These are phyloP conservation scores for Lipomyces spencermartinsiae DNA, from an alignment of 805 yeast genomes.

Conservation along the genomic window DNA sequence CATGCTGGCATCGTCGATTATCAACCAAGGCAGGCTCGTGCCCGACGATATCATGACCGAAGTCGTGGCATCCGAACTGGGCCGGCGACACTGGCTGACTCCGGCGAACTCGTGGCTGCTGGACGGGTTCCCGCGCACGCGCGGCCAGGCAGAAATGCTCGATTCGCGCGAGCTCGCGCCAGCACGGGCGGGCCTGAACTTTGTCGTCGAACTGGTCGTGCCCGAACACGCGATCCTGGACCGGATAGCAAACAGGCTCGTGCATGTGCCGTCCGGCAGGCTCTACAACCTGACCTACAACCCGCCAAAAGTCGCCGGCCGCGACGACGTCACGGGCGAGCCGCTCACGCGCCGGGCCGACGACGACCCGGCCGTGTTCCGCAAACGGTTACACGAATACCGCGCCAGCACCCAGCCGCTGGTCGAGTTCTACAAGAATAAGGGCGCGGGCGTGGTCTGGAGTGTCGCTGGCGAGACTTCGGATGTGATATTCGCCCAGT, in stretches of 20 bases:
- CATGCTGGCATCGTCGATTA: conserved; percentile 58
- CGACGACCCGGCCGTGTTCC: conserved; percentile 71
- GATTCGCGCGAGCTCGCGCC: conserved; percentile 52
- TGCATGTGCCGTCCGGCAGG: conserved; percentile 83
- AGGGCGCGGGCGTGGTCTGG: conserved; percentile 52
- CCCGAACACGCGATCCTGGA: conserved; percentile 83
- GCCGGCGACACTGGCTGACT: conserved; percentile 52
- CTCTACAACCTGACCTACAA: conserved; percentile 85
- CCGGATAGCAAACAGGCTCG: conserved; percentile 84
- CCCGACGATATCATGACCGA: conserved; percentile 75
- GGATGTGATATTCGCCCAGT: conserved; percentile 80
- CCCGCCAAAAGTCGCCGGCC: conserved; percentile 83
- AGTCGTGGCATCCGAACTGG: conserved; percentile 60
- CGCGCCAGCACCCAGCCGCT: conserved; percentile 66
- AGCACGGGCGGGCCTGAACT: conserved; percentile 57
- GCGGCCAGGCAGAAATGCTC: conserved; percentile 69
- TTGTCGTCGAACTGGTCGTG: conserved; percentile 86
- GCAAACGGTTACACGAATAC: conserved; percentile 68
- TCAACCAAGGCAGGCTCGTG: conserved; percentile 68
- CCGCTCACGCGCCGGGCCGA: conserved; percentile 79
- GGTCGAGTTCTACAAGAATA: conserved; percentile 60
- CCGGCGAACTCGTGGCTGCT: conserved; percentile 64
- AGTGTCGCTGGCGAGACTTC: conserved; percentile 78
- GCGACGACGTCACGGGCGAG: conserved; percentile 90
- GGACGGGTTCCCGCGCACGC: conserved; percentile 92